Percentiles rank a stretch among this genome's conserved stretches.
phyloP scores from a whole-genome alignment of 164 flowering plant species.

The Macadamia tetraphylla region DNA sequence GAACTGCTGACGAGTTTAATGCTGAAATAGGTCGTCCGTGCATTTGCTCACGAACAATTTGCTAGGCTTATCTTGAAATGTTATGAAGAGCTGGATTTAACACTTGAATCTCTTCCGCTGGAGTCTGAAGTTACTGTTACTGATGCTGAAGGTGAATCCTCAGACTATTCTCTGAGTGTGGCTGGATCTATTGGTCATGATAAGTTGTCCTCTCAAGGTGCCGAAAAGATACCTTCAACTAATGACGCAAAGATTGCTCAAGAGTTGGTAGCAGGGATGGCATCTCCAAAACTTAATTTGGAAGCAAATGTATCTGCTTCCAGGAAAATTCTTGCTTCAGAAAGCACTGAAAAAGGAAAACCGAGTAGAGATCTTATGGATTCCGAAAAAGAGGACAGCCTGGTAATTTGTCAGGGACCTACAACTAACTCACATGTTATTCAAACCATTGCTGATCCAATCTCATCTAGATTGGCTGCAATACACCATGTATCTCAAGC shows the following conservation, averaged over 20 bases:
- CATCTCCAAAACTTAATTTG: constrained; percentile 19
- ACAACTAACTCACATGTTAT: constrained; percentile 29
- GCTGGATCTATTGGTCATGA: constrained; percentile 39
- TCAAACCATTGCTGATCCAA: constrained; percentile 63
- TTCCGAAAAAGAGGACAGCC: constrained; percentile 24
- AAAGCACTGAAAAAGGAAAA: constrained; percentile 15
- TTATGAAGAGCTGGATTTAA: constrained; percentile 59
- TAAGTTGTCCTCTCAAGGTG: constrained; percentile 15
- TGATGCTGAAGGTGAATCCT: constrained; percentile 53
- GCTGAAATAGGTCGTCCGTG: constrained; percentile 71
- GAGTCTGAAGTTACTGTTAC: constrained; percentile 52
- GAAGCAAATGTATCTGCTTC: constrained; percentile 26
- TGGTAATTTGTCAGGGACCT: constrained; percentile 29
- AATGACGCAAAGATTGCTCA: constrained; percentile 17
- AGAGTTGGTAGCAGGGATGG: constrained; percentile 23
- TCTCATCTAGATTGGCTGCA: constrained; percentile 86
- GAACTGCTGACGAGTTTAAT: constrained; percentile 1
- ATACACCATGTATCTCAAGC: constrained; percentile 97
- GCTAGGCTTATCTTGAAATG: constrained; percentile 79
- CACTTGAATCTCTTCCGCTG: constrained; percentile 45
- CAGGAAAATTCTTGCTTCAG: constrained; percentile 16
- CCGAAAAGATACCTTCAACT: constrained; percentile 14
- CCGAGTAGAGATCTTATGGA: constrained; percentile 5
- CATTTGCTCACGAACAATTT: constrained; percentile 94
- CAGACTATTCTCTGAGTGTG: constrained; percentile 30